phyloP scores from a whole-genome alignment of 2,329 filamentous ascomycete species.

The Phaeosphaeria sp. region DNA sequence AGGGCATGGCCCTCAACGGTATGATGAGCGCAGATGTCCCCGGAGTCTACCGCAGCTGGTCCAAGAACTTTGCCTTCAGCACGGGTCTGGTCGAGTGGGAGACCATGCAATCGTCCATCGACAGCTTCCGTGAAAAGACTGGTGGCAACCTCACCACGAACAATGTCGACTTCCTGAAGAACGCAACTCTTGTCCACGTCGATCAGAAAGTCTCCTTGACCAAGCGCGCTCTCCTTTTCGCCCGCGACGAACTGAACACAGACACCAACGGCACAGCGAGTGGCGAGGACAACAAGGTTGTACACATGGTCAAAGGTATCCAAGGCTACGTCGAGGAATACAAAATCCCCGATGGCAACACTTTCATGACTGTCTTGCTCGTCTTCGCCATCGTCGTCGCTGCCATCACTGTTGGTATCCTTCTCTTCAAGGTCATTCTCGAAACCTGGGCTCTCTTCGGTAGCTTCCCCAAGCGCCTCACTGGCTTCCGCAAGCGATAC shows the following conservation, averaged over 20 bases:
- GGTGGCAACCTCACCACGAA: slow-evolving; percentile 87
- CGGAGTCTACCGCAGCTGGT: slow-evolving; percentile 84
- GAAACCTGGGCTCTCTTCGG: slow-evolving; percentile 92
- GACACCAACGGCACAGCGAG: slow-evolving; percentile 39
- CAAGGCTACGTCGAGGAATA: slow-evolving; percentile 84
- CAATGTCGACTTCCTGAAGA: slow-evolving; percentile 76
- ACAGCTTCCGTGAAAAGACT: slow-evolving; percentile 78
- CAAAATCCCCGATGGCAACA: slow-evolving; percentile 84
- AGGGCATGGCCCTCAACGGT: slow-evolving; percentile 91
- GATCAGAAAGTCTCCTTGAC: slow-evolving; percentile 63
- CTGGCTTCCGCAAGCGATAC: slow-evolving; percentile 92
- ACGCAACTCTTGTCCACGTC: slow-evolving; percentile 75
- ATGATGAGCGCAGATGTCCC: slow-evolving; percentile 95
- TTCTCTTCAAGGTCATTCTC: slow-evolving; percentile 89
- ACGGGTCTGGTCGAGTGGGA: slow-evolving; percentile 83
- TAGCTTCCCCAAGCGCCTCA: slow-evolving; percentile 78
- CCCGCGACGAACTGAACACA: slow-evolving; percentile 56
- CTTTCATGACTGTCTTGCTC: slow-evolving; percentile 93
- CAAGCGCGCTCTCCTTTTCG: slow-evolving; percentile 63
- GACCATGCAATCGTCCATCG: slow-evolving; percentile 80
- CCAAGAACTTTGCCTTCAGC: slow-evolving; percentile 93
- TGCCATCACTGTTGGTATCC: slow-evolving; percentile 81
- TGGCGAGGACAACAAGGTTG: slow-evolving; percentile 51
- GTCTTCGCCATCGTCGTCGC: slow-evolving; percentile 88
- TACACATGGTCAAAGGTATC: slow-evolving; percentile 73